Conservation (phyloP, 1,284 basidiomycete genomes). For the Malassezia japonica region DNA sequence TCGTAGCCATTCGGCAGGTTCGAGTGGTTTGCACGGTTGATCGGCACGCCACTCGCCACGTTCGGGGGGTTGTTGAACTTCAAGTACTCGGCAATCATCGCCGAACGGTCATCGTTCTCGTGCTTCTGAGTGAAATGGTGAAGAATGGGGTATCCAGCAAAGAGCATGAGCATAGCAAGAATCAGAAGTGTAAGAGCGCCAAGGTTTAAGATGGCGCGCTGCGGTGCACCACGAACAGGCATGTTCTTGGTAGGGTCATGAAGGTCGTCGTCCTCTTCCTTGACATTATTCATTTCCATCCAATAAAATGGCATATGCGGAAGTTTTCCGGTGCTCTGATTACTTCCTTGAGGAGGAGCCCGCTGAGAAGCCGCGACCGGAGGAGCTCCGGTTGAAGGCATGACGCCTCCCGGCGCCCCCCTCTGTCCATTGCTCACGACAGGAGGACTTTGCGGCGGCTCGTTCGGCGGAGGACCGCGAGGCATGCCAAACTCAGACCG, state of each 20-base stretch:
- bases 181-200: slow-evolving; percentile 33
- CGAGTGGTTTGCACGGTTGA: background rate
- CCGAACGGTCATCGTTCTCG: background rate
- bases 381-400: too few species aligned
- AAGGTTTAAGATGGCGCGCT: slow-evolving; percentile 37
- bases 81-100: background rate
- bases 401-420: too few species aligned
- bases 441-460: too few species aligned
- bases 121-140: slow-evolving; percentile 10
- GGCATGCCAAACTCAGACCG: too few species aligned
- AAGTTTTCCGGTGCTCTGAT: too few species aligned
- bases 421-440: too few species aligned
- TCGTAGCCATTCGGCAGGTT: background rate
- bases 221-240: background rate
- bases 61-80: background rate
- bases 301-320: too few species aligned
- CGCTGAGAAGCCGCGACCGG: too few species aligned
- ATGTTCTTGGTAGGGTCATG: slow-evolving; percentile 15
- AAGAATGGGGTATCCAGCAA: slow-evolving; percentile 43
- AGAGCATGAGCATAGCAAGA: slow-evolving; percentile 31
- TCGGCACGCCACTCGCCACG: background rate
- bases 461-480: too few species aligned
- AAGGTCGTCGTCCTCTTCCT: slow-evolving; percentile 29
- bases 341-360: too few species aligned
- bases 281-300: slow-evolving; percentile 23